Evolutionary conservation across 2,329 filamentous ascomycete genomes (phyloP), one percentile per base, ranked within the genome.

Genomic region (Dothistroma septosporum): DNA sequence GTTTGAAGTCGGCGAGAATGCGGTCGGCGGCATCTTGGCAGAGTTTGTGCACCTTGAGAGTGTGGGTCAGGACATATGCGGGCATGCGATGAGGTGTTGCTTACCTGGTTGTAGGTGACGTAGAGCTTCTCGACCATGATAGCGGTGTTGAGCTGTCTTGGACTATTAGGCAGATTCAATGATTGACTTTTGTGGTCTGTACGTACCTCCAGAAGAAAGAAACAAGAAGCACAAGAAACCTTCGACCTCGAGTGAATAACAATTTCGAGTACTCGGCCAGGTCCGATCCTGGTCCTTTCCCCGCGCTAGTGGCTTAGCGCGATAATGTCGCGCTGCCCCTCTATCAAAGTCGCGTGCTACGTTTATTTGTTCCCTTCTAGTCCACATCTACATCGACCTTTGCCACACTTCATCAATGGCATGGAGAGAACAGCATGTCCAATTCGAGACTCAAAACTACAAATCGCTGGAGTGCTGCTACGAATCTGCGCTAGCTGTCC

Each of bases 31-130:
- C 87, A 74, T 88, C 83, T 79, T 97, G 90, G 83, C 94, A 99
- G 75, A 97, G 86, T 79, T 96, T 96, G 86, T 99, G 94, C 73
- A 99, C 89, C 92, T 97, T 33, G 22, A 19, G 6, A 52, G 24
- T 5, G 9, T 35, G 28, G 22, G 16, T 24, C 11, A 33, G 48
- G 12, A 22, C 19, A 19, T 35, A 44, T 44, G 41, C 41, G 41
- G 41, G 41, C 19, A 44, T 44, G 41, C 41, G 41, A 44, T n/a
- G 41, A 16, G 41, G 8, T 19, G 47, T 16, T 60, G 46, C 63
- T 46, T 59, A 66, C 65, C 60, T 67, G 64, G 50, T 67, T 67
- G 65, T 67, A 67, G 19, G 65, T 67, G 47, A 67, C 58, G 60
- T 65, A 67, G 53, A 66, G 64, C 53, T 64, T 66, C 52, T 67